phyloP scores from a whole-genome alignment of 2,329 filamentous ascomycete species.

The Calonectria pseudoreteaudii region DNA sequence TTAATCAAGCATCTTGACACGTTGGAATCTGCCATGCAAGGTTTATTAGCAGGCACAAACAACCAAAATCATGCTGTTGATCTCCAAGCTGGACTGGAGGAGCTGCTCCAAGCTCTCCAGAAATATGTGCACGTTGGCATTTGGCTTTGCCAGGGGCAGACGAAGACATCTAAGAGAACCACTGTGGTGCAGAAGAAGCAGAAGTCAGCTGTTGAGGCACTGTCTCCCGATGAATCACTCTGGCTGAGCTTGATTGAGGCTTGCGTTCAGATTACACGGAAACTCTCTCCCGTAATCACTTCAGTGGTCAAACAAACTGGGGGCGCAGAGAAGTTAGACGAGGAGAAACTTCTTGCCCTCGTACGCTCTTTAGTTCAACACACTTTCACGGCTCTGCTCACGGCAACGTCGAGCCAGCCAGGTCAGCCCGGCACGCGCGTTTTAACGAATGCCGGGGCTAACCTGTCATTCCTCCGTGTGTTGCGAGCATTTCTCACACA shows the following conservation, averaged over 20 bases:
- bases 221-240: slow-evolving; percentile 66
- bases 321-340: slow-evolving; percentile 57
- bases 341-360: slow-evolving; percentile 71
- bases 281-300: slow-evolving; percentile 68
- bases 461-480: slow-evolving; percentile 87
- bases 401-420: slow-evolving; percentile 72
- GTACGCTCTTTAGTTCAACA: slow-evolving; percentile 88
- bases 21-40: slow-evolving; percentile 81
- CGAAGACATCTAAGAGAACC: slow-evolving; percentile 66
- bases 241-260: slow-evolving; percentile 73
- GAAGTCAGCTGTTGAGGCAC: slow-evolving; percentile 52
- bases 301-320: slow-evolving; percentile 43
- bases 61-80: slow-evolving; percentile 64
- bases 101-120: slow-evolving; percentile 81
- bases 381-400: slow-evolving; percentile 87
- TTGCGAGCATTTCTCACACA: slow-evolving; percentile 88
- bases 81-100: slow-evolving; percentile 74
- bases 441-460: slow-evolving; percentile 57
- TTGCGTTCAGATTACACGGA: slow-evolving; percentile 72
- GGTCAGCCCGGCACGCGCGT: slow-evolving; percentile 49
- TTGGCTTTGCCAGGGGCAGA: slow-evolving; percentile 93
- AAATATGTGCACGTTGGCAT: slow-evolving; percentile 95
- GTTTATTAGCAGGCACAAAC: slow-evolving; percentile 73
- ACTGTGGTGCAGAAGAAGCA: slow-evolving; percentile 65
- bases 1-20: slow-evolving; percentile 84